These are phyloP conservation scores for Westerdykella sp. DNA, from an alignment of 2,329 filamentous ascomycete species.

Conservation along the genomic window DNA sequence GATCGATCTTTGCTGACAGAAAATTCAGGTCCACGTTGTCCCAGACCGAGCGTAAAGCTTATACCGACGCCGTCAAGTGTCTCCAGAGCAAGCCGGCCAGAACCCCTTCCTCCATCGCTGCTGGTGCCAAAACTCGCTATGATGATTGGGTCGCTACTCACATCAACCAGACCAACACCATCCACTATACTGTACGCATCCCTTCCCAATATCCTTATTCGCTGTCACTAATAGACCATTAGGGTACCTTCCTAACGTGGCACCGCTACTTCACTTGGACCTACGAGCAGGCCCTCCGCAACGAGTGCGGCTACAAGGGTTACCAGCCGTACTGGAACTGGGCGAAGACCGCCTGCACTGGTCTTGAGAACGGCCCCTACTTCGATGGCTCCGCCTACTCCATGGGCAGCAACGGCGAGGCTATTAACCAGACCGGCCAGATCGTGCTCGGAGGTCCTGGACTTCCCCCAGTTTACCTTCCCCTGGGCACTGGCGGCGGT, in stretches of 20 bases:
- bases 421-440: constrained; percentile 28
- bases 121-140: constrained; percentile 12
- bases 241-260: constrained; percentile 32
- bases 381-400: constrained; percentile 47
- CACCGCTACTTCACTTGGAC: constrained; percentile 34
- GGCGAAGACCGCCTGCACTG: constrained; percentile 8
- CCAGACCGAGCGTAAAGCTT: constrained; percentile 7
- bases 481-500: constrained; percentile 29
- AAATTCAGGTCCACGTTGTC: constrained; percentile 7
- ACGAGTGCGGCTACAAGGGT: constrained; percentile 36
- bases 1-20: neutral
- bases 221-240: neutral
- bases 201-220: neutral
- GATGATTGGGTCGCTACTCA: constrained; percentile 14
- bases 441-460: constrained; percentile 25
- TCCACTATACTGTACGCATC: constrained; percentile 13
- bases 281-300: constrained; percentile 33
- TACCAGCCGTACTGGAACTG: constrained; percentile 27
- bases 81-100: constrained; percentile 9
- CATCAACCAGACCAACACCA: constrained; percentile 14
- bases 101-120: constrained; percentile 7
- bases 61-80: constrained; percentile 15
- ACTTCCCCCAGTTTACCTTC: constrained; percentile 24
- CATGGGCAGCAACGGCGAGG: constrained; percentile 42
- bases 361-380: constrained; percentile 34